Conservation (phyloP, 345 rosid genomes). For the Hibiscus mutabilis region DNA sequence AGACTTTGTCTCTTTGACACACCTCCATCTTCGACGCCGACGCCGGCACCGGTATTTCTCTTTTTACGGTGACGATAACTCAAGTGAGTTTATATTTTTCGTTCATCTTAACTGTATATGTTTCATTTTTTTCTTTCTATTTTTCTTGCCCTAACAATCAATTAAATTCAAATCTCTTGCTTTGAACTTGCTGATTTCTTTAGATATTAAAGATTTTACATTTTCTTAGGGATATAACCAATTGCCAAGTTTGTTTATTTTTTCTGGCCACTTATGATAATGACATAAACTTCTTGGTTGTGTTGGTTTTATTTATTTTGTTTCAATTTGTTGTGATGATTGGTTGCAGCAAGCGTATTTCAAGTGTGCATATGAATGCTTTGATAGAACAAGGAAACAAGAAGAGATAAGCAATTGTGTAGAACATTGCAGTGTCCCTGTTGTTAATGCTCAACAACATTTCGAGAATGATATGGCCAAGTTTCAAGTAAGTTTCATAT, state of each 20-base stretch:
- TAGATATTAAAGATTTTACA: background rate
- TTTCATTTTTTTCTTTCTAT: no score
- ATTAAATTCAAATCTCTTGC: background rate
- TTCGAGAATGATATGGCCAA: conserved; percentile 82
- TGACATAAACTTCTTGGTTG: background rate
- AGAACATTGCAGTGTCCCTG: conserved; percentile 64
- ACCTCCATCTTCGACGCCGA: no score
- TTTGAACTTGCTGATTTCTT: background rate
- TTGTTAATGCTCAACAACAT: conserved; percentile 62
- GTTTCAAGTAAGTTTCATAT: conserved; percentile 68
- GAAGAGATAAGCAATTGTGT: conserved; percentile 75
- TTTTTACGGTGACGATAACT: no score
- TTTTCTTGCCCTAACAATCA: no score
- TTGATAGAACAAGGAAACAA: conserved; percentile 65
- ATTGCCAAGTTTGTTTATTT: background rate
- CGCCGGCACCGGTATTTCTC: no score
- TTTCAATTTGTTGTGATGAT: conserved; percentile 3
- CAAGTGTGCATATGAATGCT: conserved; percentile 90
- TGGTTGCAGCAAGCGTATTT: conserved; percentile 86
- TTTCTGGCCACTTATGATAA: background rate
- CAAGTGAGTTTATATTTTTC: no score
- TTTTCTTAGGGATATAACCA: background rate
- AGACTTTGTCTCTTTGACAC: no score
- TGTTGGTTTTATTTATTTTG: background rate
- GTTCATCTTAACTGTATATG: no score